Conservation (phyloP, 2,329 filamentous ascomycete species). For the Sclerotinia subarctica region DNA sequence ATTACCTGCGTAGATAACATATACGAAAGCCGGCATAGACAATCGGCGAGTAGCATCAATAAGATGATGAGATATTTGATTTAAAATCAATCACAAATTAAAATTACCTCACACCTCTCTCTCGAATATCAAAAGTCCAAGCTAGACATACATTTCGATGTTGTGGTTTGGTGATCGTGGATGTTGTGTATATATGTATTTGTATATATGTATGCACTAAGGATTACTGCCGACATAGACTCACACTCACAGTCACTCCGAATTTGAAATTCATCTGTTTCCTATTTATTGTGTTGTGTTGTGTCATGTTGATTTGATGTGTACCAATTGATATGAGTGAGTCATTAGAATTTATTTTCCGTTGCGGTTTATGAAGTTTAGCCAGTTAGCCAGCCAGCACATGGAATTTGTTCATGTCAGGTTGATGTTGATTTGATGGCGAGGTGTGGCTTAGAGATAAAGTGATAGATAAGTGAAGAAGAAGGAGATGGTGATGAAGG, state of each 20-base stretch:
- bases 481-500: not conserved
- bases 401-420: not conserved
- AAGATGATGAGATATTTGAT: not conserved
- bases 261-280: not conserved
- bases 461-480: not conserved
- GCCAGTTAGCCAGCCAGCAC: not conserved
- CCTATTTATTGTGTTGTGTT: not conserved
- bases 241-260: too few relatives aligned
- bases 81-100: not conserved
- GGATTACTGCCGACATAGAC: not conserved
- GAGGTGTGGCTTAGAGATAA: too few relatives aligned
- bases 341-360: not conserved
- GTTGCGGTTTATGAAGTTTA: not conserved
- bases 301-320: too few relatives aligned
- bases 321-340: not conserved
- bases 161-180: not conserved
- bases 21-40: too few relatives aligned
- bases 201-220: not conserved
- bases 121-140: not conserved
- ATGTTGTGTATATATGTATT: not conserved
- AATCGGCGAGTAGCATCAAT: not conserved
- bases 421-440: not conserved
- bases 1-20: too few relatives aligned
- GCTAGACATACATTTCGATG: not conserved
- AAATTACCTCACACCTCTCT: not conserved